phyloP scores from a whole-genome alignment of 2,329 filamentous ascomycete genomes.

The Ophioceras dolichostomum region DNA sequence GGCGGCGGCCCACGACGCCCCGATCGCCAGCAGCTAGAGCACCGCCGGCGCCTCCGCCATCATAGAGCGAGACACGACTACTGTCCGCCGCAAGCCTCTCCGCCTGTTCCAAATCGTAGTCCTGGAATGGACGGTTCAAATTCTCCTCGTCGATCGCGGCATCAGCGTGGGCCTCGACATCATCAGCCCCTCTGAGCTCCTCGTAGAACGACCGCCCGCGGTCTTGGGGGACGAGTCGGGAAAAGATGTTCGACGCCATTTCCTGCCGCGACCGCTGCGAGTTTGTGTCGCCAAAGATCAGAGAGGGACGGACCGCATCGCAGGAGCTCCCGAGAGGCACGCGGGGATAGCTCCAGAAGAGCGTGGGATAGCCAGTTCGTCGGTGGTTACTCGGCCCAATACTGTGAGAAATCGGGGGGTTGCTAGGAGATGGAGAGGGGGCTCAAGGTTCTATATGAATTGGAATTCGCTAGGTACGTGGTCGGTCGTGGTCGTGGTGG shows the following conservation, averaged over 20 bases:
- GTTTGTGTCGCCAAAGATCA: too few relatives aligned
- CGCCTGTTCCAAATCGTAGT: slow-evolving; percentile 33
- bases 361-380: too few relatives aligned
- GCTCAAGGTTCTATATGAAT: too few relatives aligned
- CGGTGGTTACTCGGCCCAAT: too few relatives aligned
- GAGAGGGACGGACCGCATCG: too few relatives aligned
- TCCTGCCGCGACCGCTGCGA: neutral
- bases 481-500: too few relatives aligned
- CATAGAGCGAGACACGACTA: slow-evolving; percentile 27
- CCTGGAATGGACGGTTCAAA: slow-evolving; percentile 35
- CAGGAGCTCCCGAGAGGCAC: too few relatives aligned
- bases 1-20: neutral
- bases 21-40: neutral
- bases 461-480: too few relatives aligned
- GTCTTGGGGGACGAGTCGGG: slow-evolving; percentile 23
- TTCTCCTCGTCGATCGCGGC: slow-evolving; percentile 41
- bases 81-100: slow-evolving; percentile 28
- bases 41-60: too few relatives aligned
- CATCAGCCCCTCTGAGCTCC: slow-evolving; percentile 28
- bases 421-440: too few relatives aligned
- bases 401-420: too few relatives aligned
- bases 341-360: too few relatives aligned
- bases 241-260: slow-evolving; percentile 37
- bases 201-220: slow-evolving; percentile 36
- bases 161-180: slow-evolving; percentile 26